These are phyloP conservation scores for Diaporthe eres DNA, from an alignment of 2,329 filamentous ascomycete species.

Conservation along the genomic window DNA sequence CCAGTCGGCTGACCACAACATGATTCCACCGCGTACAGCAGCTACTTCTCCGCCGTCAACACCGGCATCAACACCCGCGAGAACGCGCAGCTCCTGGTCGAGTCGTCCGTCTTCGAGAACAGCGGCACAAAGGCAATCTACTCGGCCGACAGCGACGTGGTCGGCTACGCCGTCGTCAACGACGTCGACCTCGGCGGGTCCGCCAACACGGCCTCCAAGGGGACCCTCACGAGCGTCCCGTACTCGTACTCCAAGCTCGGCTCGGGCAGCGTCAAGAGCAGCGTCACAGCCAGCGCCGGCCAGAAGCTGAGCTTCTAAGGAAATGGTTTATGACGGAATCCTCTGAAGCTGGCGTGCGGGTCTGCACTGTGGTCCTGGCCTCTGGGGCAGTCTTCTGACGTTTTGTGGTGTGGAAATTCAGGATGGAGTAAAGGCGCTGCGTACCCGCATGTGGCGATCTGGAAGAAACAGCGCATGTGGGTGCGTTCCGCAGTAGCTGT, in stretches of 20 bases:
- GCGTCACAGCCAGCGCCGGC: conserved; percentile 57
- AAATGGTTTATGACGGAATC: neutral
- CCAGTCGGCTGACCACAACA: neutral
- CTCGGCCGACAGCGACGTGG: conserved; percentile 57
- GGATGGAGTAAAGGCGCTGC: neutral
- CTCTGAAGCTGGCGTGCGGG: neutral
- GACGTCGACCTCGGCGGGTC: conserved; percentile 61
- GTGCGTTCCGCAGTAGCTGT: neutral
- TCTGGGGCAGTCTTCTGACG: no score
- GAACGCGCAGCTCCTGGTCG: conserved; percentile 68
- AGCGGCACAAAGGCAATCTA: conserved; percentile 50
- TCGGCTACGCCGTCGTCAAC: conserved; percentile 57
- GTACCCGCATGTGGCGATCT: neutral
- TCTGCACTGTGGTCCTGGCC: neutral
- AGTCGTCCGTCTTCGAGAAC: conserved; percentile 66
- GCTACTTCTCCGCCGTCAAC: conserved; percentile 57
- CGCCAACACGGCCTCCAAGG: conserved; percentile 62
- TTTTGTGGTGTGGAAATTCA: no score
- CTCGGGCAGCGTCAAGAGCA: conserved; percentile 59
- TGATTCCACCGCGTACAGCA: conserved; percentile 47
- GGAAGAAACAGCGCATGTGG: no score
- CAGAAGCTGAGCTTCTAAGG: conserved; percentile 54
- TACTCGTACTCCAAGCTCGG: conserved; percentile 69
- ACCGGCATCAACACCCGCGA: conserved; percentile 69
- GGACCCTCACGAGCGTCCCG: conserved; percentile 65